Conservation (phyloP, 495 filamentous ascomycete genomes). For the Hypoxylon trugodes region DNA sequence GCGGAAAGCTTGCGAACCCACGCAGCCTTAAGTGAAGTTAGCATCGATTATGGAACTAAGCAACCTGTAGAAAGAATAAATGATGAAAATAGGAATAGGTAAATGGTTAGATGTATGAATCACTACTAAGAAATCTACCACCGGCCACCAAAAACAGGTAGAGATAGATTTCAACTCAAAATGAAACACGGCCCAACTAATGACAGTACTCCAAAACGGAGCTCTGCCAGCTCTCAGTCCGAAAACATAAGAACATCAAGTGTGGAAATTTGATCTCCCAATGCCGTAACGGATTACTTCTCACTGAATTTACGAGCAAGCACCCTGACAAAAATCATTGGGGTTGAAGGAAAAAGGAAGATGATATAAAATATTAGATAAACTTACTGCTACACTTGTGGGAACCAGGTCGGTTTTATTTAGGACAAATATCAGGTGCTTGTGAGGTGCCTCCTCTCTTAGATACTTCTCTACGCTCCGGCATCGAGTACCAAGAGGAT, state of each 20-base stretch:
- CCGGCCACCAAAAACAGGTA: constrained; percentile 51
- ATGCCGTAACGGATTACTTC: constrained; percentile 94
- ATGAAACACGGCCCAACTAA: constrained; percentile 68
- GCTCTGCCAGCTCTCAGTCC: constrained; percentile 70
- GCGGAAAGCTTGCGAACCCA: constrained; percentile 85
- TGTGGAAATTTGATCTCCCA: constrained; percentile 84
- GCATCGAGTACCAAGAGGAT: constrained; percentile 90
- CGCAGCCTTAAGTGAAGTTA: constrained; percentile 67
- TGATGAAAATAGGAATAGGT: constrained; percentile 13
- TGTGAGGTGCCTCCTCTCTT: constrained; percentile 89
- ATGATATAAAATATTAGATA: constrained; percentile 19
- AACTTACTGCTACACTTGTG: constrained; percentile 90
- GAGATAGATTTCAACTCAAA: constrained; percentile 87
- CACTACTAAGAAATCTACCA: constrained; percentile 97
- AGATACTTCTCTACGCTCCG: constrained; percentile 94
- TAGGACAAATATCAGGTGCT: constrained; percentile 89
- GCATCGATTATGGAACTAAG: constrained; percentile 2
- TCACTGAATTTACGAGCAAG: constrained; percentile 71
- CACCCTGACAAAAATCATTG: constrained; percentile 95
- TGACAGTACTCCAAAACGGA: constrained; percentile 90
- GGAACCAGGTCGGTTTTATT: constrained; percentile 99
- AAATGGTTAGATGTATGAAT: constrained; percentile 99
- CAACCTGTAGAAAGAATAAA: constrained; percentile 8
- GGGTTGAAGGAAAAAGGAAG: constrained; percentile 38
- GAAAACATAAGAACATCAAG: constrained; percentile 68